phyloP scores from a whole-genome alignment of 352 stramenopile genomes.

The Pythium catenulatum region DNA sequence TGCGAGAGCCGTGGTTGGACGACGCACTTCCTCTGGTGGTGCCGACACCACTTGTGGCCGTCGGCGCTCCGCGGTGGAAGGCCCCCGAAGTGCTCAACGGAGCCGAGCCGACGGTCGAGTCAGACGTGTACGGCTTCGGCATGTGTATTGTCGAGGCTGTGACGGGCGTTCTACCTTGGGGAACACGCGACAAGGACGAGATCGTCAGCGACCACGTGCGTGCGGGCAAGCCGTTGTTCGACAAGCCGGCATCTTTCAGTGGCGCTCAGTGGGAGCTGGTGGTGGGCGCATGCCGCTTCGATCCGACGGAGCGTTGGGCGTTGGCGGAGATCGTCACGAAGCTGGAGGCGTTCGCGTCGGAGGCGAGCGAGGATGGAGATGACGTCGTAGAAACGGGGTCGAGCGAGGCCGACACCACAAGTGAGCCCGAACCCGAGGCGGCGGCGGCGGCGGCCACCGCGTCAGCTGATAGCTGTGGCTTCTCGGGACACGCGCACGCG shows the following conservation, averaged over 20 bases:
- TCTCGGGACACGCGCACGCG: too few species aligned
- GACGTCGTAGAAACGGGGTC: too few species aligned
- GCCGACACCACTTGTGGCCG: too few species aligned
- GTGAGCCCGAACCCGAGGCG: too few species aligned
- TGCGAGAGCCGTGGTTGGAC: too few species aligned
- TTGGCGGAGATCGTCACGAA: background rate
- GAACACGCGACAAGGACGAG: background rate
- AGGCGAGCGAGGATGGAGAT: too few species aligned
- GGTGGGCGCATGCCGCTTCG: background rate
- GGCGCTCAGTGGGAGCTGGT: background rate
- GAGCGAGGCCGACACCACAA: too few species aligned
- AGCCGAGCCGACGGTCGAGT: constrained; percentile 5
- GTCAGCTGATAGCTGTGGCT: too few species aligned
- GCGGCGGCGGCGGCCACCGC: too few species aligned
- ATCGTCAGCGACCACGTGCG: background rate
- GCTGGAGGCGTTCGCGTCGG: background rate
- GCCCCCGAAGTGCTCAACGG: constrained; percentile 41
- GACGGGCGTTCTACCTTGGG: background rate
- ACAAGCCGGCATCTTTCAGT: background rate
- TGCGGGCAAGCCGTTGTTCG: background rate
- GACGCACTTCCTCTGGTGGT: too few species aligned
- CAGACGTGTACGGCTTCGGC: constrained; percentile 60
- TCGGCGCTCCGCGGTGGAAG: constrained; percentile 26
- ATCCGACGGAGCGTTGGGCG: background rate
- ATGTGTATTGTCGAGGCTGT: constrained; percentile 60